phyloP scores from a whole-genome alignment of 805 yeast species.

The Wickerhamiella hasegawae region DNA sequence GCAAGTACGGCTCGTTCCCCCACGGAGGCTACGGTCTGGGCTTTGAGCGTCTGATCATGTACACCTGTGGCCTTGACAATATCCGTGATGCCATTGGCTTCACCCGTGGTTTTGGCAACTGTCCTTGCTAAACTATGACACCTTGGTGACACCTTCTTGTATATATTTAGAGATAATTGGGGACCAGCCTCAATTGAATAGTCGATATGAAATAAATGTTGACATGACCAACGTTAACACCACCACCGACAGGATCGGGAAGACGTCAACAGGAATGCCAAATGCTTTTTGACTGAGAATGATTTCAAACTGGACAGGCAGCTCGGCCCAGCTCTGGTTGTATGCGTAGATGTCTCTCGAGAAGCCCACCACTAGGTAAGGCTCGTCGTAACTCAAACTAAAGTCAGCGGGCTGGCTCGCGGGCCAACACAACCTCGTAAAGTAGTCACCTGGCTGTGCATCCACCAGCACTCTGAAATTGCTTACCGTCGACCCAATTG shows the following conservation, averaged over 20 bases:
- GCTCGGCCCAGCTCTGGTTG: not conserved
- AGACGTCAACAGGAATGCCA: conserved; percentile 3
- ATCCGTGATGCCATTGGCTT: conserved; percentile 78
- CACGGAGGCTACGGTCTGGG: conserved; percentile 99
- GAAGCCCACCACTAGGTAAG: conserved; percentile 1
- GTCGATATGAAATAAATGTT: too few relatives aligned
- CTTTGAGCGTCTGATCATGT: conserved; percentile 67
- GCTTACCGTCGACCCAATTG: too few relatives aligned
- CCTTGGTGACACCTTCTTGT: too few relatives aligned
- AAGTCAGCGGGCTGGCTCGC: conserved; percentile 20
- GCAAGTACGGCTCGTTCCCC: conserved; percentile 69
- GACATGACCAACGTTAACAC: too few relatives aligned
- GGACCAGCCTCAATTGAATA: too few relatives aligned
- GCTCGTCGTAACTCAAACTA: conserved; percentile 9
- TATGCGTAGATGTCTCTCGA: not conserved
- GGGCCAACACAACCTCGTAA: conserved; percentile 23
- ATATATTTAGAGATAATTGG: too few relatives aligned
- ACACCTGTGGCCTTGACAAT: conserved; percentile 57
- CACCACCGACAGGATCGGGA: conserved; percentile 1
- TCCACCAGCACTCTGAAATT: not conserved
- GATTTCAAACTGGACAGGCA: conserved; percentile 1
- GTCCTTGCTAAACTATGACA: conserved; percentile 30
- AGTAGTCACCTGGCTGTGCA: conserved; percentile 13
- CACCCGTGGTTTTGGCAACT: conserved; percentile 51
- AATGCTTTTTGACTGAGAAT: not conserved